Evolutionary conservation across 2,329 filamentous ascomycete species (phyloP).

Genomic region (Epichloe baconii): DNA sequence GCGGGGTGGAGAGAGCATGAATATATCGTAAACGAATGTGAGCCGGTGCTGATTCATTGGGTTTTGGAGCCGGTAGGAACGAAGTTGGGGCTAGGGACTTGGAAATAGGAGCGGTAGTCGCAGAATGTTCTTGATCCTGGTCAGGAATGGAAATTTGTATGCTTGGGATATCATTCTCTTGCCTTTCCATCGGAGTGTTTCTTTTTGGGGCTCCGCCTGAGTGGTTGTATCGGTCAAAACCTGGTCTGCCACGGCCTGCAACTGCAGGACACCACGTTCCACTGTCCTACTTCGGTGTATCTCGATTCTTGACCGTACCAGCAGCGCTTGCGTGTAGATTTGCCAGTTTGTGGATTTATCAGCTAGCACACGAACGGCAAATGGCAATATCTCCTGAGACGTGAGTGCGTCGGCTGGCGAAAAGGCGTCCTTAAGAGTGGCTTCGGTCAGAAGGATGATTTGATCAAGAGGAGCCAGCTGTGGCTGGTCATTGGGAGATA

Average conservation of each 20-base stretch:
- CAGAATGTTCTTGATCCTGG: slow-evolving; percentile 8
- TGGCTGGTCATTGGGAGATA: slow-evolving; percentile 73
- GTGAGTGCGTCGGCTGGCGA: slow-evolving; percentile 76
- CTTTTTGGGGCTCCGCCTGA: slow-evolving; percentile 15
- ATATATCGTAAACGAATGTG: slow-evolving; percentile 70
- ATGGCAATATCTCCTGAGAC: slow-evolving; percentile 85
- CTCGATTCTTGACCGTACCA: slow-evolving; percentile 84
- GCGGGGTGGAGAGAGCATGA: slow-evolving; percentile 70
- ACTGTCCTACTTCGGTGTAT: slow-evolving; percentile 75
- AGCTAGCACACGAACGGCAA: slow-evolving; percentile 73
- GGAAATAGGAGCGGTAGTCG: slow-evolving; percentile 1
- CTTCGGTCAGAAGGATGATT: slow-evolving; percentile 77
- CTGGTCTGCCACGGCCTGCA: slow-evolving; percentile 92
- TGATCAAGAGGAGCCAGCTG: slow-evolving; percentile 74
- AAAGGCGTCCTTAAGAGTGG: slow-evolving; percentile 76
- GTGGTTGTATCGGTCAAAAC: slow-evolving; percentile 70
- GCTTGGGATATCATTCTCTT: slow-evolving; percentile 25
- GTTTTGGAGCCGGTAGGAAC: slow-evolving; percentile 67
- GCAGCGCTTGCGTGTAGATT: slow-evolving; percentile 83
- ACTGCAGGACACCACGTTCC: slow-evolving; percentile 78
- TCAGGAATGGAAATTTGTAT: slow-evolving; percentile 32
- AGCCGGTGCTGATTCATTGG: slow-evolving; percentile 65
- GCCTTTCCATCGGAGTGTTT: slow-evolving; percentile 12
- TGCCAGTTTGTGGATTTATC: slow-evolving; percentile 96
- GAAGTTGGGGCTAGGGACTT: slow-evolving; percentile 44